phyloP scores from a whole-genome alignment of 1,284 basidiomycete genomes.

The Takashimella koratensis region DNA sequence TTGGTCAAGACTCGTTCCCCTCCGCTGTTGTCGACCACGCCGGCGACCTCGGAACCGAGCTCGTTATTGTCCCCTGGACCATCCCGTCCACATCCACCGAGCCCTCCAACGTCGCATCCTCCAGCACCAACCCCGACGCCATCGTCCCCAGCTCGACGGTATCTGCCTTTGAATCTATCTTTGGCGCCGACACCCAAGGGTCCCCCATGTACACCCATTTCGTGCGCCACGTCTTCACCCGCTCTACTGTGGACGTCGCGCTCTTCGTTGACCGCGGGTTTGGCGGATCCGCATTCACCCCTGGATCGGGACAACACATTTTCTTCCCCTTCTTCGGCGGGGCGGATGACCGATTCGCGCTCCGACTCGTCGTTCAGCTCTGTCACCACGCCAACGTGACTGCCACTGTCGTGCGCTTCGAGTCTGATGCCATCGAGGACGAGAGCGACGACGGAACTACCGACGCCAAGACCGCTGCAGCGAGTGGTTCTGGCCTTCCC shows the following conservation, averaged over 20 bases:
- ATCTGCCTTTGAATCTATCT: conserved; percentile 43
- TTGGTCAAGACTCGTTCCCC: conserved; percentile 68
- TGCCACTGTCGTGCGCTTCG: conserved; percentile 67
- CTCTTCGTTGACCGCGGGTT: conserved; percentile 72
- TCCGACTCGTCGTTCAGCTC: conserved; percentile 73
- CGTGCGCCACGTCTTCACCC: conserved; percentile 72
- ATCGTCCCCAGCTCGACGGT: conserved; percentile 11
- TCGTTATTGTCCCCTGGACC: conserved; percentile 81
- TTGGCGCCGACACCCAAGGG: conserved; percentile 38
- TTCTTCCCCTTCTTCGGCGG: conserved; percentile 90
- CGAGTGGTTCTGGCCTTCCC: conserved; percentile 4
- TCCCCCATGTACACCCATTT: conserved; percentile 66
- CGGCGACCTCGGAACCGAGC: conserved; percentile 59
- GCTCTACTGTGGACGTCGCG: conserved; percentile 62
- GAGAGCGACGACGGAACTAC: conserved; percentile 51
- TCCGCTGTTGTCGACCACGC: conserved; percentile 65
- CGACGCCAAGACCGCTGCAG: conserved; percentile 16
- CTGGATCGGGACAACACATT: conserved; percentile 57
- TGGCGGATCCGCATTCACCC: conserved; percentile 35
- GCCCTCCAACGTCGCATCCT: conserved; percentile 3
- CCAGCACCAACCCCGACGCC: not conserved
- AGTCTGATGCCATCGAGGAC: conserved; percentile 18
- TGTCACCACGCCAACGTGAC: conserved; percentile 60
- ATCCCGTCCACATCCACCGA: conserved; percentile 48
- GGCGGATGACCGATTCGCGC: conserved; percentile 80